Conservation (phyloP, 768 basidiomycete species). For the Leccinum rimulosum region DNA sequence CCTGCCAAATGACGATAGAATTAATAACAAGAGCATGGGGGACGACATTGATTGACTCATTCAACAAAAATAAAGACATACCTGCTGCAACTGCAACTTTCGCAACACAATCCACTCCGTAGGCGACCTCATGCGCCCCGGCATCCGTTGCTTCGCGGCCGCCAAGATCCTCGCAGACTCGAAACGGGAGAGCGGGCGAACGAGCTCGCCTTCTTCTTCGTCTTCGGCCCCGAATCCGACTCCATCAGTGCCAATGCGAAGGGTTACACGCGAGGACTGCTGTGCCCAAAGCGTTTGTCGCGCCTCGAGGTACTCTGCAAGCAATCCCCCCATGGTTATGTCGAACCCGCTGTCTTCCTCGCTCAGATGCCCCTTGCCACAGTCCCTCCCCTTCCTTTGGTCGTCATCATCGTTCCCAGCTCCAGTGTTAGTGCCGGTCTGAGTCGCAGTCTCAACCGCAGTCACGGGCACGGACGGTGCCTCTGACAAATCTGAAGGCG, state of each 20-base stretch:
- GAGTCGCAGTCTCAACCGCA: neutral
- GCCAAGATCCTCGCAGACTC: conserved; percentile 39
- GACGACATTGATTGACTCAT: neutral
- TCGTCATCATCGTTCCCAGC: too few species aligned
- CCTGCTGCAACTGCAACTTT: conserved; percentile 46
- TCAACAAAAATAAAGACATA: conserved; percentile 1
- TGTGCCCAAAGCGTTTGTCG: conserved; percentile 26
- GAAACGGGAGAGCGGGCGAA: conserved; percentile 43
- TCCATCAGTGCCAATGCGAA: conserved; percentile 13
- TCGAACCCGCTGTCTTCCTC: conserved; percentile 32
- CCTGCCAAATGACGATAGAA: conserved; percentile 5
- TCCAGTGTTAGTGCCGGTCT: neutral
- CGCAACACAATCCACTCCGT: conserved; percentile 38
- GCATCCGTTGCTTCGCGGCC: conserved; percentile 10
- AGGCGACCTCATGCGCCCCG: conserved; percentile 19
- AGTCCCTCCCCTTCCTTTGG: too few species aligned
- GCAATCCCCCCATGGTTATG: conserved; percentile 28
- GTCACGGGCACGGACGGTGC: neutral
- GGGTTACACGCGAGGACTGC: conserved; percentile 9
- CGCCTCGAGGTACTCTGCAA: conserved; percentile 35
- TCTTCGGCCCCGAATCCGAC: neutral
- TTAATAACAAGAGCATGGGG: neutral
- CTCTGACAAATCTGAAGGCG: neutral
- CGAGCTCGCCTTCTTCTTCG: conserved; percentile 20
- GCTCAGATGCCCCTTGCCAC: neutral